Evolutionary conservation across 2,329 filamentous ascomycete genomes (phyloP).

Genomic region (Monosporascus sp.): DNA sequence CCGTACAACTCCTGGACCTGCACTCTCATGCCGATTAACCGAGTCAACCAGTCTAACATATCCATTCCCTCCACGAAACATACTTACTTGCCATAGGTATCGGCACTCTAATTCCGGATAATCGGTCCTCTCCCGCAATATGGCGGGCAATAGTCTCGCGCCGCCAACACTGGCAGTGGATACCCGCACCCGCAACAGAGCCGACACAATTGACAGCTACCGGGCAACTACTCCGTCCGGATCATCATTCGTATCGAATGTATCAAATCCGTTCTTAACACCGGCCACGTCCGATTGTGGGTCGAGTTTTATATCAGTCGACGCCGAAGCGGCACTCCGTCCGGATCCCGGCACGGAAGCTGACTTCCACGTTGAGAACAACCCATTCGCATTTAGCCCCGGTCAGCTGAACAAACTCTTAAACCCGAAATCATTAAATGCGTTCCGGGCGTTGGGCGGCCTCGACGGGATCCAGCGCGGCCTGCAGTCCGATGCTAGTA

Average conservation of each 20-base stretch:
- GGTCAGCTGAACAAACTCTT: constrained; percentile 70
- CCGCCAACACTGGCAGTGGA: constrained; percentile 22
- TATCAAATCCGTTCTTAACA: constrained; percentile 27
- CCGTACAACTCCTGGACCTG: no score
- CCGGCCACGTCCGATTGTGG: constrained; percentile 25
- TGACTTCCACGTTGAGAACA: constrained; percentile 63
- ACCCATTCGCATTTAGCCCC: constrained; percentile 68
- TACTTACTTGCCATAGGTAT: neutral
- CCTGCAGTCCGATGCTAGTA: constrained; percentile 54
- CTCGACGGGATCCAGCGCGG: constrained; percentile 64
- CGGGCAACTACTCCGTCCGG: constrained; percentile 20
- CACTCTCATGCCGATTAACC: neutral
- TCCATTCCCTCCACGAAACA: neutral
- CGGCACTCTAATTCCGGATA: neutral
- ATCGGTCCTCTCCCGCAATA: neutral
- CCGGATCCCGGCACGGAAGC: constrained; percentile 66
- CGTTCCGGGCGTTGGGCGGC: constrained; percentile 67
- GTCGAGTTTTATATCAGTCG: constrained; percentile 20
- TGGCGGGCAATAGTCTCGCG: constrained; percentile 14
- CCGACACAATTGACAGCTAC: constrained; percentile 21
- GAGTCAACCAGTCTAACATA: neutral
- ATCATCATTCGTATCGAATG: constrained; percentile 24
- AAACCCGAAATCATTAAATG: constrained; percentile 67
- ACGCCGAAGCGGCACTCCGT: constrained; percentile 46
- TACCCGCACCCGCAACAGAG: constrained; percentile 19